Base-by-base conservation (phyloP, 1,139 yeast species). In the Tardiomyces blankii region DNA sequence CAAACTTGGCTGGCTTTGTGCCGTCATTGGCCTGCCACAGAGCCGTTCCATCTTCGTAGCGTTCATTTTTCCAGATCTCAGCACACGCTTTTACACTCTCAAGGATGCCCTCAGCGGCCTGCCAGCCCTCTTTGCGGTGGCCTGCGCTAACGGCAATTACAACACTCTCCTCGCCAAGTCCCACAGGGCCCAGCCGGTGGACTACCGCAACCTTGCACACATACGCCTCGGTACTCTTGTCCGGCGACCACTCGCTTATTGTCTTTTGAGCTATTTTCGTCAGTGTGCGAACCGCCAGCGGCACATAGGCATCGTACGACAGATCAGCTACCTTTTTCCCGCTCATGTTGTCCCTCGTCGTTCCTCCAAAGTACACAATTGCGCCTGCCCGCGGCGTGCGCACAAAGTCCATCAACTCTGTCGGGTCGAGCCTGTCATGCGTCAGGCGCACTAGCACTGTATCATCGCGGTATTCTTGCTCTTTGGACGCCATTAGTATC, bases 21-120 rank as follows among this genome's bases (percentile, higher is more conserved):
- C 54, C 61, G 9, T 63, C 70, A 47, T 70, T 69, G 41, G 62
- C 63, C 47, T 67, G 66, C 73, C 75, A 72, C 14, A 49, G 42
- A 1, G 57, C 48, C 0, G 60, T 43, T 1, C 73, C 74, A 51
- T 70, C 73, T 0, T 47, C 54, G 48, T 68, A 72, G 12, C 57
- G 56, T 51, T 73, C 78, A 38, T 60, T 59, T 50, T 73, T 73
- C 78, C 78, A 73, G 21, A 73, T 72, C 53, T 74, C 78, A 1
- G 65, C 72, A 8, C 55, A 54, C 43, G 56, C 61, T 54, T 74
- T 73, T 25, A 73, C 64, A 43, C 61, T 57, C 46, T 73, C 77
- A 18, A 74, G 53, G 1, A 70, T 57, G 68, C 70, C 65, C 46
- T 63, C 66, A 2, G 68, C 74, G 7, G 73, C 69, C 14, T 60